Conservation (phyloP, 2,329 filamentous ascomycete genomes). For the Aureobasidium mangrovei region DNA sequence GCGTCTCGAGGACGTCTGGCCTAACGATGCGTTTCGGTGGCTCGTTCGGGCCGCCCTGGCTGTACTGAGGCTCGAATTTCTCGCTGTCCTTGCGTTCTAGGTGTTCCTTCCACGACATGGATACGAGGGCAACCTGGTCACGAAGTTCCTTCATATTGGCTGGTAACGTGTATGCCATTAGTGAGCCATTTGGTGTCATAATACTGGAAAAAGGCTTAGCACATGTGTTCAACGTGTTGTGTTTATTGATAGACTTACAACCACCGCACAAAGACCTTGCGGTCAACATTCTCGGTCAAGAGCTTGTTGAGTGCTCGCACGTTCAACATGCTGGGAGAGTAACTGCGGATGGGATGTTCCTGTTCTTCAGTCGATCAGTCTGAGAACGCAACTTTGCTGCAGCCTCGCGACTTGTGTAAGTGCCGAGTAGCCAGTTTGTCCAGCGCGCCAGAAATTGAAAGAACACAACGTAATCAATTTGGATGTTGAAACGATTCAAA, state of each 20-base stretch:
- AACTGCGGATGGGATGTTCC: no score
- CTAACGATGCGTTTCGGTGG: not conserved
- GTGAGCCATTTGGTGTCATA: slow-evolving; percentile 44
- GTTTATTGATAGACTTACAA: slow-evolving; percentile 25
- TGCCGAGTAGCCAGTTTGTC: no score
- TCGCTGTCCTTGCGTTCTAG: slow-evolving; percentile 17
- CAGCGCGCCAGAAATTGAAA: no score
- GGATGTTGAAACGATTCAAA: no score
- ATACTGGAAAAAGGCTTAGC: slow-evolving; percentile 25
- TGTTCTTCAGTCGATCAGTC: no score
- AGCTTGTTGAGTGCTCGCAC: slow-evolving; percentile 35
- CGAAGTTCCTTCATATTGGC: slow-evolving; percentile 41
- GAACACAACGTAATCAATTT: no score
- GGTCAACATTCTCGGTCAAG: slow-evolving; percentile 35
- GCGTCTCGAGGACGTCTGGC: slow-evolving; percentile 30
- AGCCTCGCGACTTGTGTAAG: no score
- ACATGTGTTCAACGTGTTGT: not conserved
- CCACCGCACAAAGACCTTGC: slow-evolving; percentile 35
- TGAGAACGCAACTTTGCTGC: no score
- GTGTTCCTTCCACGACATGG: slow-evolving; percentile 43
- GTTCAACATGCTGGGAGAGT: slow-evolving; percentile 31
- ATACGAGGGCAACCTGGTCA: slow-evolving; percentile 41
- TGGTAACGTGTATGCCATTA: slow-evolving; percentile 41
- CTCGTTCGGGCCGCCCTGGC: slow-evolving; percentile 16
- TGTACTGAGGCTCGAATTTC: slow-evolving; percentile 18